These are phyloP conservation scores for Chiua virens DNA, from an alignment of 768 basidiomycete species.

Conservation along the genomic window DNA sequence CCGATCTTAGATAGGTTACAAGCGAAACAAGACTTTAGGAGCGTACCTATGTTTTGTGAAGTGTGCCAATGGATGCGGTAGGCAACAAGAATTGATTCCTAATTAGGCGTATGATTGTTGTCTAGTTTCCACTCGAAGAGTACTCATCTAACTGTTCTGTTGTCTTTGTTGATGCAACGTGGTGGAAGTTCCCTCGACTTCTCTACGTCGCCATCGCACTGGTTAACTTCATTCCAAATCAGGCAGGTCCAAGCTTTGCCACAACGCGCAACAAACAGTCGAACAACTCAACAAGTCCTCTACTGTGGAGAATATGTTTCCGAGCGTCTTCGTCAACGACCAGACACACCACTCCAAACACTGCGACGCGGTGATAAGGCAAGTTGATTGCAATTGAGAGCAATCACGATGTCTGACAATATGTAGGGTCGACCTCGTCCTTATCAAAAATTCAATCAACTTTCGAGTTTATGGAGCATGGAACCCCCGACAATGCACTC, in stretches of 20 bases:
- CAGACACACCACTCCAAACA: constrained; percentile 59
- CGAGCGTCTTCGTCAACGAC: constrained; percentile 71
- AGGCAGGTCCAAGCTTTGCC: constrained; percentile 66
- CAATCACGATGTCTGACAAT: constrained; percentile 1
- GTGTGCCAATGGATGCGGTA: constrained; percentile 52
- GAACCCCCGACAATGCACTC: constrained; percentile 57
- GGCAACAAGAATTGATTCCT: constrained; percentile 9
- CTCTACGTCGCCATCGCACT: constrained; percentile 25
- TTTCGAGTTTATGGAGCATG: constrained; percentile 48
- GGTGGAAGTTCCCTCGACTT: constrained; percentile 72
- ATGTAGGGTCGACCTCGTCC: constrained; percentile 47
- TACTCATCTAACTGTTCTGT: constrained; percentile 54
- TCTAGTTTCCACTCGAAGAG: constrained; percentile 58
- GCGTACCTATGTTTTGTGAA: constrained; percentile 61
- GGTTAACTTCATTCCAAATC: constrained; percentile 4
- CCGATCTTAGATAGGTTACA: constrained; percentile 9
- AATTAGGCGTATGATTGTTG: not conserved
- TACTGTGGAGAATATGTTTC: constrained; percentile 60
- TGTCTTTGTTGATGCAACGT: constrained; percentile 79
- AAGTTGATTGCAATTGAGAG: constrained; percentile 18
- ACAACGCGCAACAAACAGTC: constrained; percentile 76
- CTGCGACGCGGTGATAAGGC: constrained; percentile 76
- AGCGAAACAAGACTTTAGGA: constrained; percentile 73
- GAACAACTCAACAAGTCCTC: constrained; percentile 53
- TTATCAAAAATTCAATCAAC: constrained; percentile 43